These are phyloP conservation scores for Cetradonia linearis DNA, from an alignment of 495 filamentous ascomycete species.

Conservation along the genomic window DNA sequence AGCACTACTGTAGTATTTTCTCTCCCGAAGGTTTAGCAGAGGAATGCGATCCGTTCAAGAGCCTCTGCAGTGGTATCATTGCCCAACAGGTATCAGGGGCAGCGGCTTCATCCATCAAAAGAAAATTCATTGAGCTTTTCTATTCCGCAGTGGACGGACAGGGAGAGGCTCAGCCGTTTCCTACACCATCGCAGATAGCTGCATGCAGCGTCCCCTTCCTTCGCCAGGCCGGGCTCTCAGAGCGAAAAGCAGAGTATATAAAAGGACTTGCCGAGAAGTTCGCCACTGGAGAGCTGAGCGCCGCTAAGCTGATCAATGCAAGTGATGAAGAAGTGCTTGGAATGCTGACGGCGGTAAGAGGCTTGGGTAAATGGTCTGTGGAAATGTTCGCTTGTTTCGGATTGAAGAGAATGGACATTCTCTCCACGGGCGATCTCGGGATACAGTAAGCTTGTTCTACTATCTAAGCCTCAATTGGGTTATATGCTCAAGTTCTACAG, in stretches of 20 bases:
- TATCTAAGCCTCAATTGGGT: neutral
- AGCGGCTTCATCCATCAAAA: slow-evolving; percentile 77
- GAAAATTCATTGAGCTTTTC: slow-evolving; percentile 76
- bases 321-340: slow-evolving; percentile 78
- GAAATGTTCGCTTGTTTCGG: slow-evolving; percentile 97
- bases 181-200: slow-evolving; percentile 62
- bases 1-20: slow-evolving; percentile 68
- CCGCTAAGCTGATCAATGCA: slow-evolving; percentile 61
- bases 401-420: slow-evolving; percentile 86
- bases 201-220: slow-evolving; percentile 49
- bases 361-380: slow-evolving; percentile 81
- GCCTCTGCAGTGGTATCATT: slow-evolving; percentile 76
- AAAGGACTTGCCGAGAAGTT: slow-evolving; percentile 78
- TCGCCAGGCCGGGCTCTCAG: slow-evolving; percentile 75
- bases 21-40: slow-evolving; percentile 73
- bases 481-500: slow-evolving; percentile 27
- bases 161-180: slow-evolving; percentile 43
- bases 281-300: slow-evolving; percentile 57
- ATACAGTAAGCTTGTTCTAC: slow-evolving; percentile 54
- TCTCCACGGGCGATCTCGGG: slow-evolving; percentile 84
- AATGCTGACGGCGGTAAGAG: slow-evolving; percentile 65
- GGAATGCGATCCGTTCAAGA: slow-evolving; percentile 76
- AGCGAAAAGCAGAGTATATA: slow-evolving; percentile 92
- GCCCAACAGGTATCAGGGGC: slow-evolving; percentile 92
- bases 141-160: slow-evolving; percentile 26